Base-by-base conservation (phyloP, 768 basidiomycete species). In the Lentinula lateritia region DNA sequence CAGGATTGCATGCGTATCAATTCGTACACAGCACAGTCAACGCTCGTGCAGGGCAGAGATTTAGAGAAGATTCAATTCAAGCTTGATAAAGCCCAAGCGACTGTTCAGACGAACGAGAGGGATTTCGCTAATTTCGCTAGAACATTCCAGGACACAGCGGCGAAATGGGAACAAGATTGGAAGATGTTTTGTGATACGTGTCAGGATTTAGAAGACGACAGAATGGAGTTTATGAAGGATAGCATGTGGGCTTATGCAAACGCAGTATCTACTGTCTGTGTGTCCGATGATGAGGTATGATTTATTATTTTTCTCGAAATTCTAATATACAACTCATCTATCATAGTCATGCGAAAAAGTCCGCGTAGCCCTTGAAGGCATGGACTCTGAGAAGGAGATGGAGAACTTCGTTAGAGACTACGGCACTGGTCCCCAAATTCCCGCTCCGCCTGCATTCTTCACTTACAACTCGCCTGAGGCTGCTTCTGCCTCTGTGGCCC, bases 171-270 rank as follows among this genome's bases (percentile, higher is more conserved):
- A 70, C 79, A 82, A 63, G 89, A 92, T 62, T 99, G 97, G 97
- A 95, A 92, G 73, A 78, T 77, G 2, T 98, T 97, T 74, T 95
- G 93, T 69, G 97, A 99, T 73, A 85, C 84, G 48, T 93, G 93
- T 64, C 97, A 99, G 74, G 97, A 99, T 75, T 75, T 97, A 54
- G 97, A 99, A 69, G 95, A 98, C 67, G 89, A 95, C 62, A 84
- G 97, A n/a, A 75, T 95, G 69, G 93, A 95, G 63, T 93, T 96
- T 71, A 87, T 90, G 78, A 98, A 96, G 75, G 93, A 95, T 70
- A 92, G 92, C 66, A 81, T 97, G 74, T 99, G 97, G 96, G 84
- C 86, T 6, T 98, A 93, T 71, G 95, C 97, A 0, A 99, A 99
- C 72, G 89, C 90, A 0, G 88, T 97, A n/a, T 97, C 95, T 13